Base-by-base conservation (phyloP, 2,329 filamentous ascomycete genomes). In the Penicillium fuscoglaucum region DNA sequence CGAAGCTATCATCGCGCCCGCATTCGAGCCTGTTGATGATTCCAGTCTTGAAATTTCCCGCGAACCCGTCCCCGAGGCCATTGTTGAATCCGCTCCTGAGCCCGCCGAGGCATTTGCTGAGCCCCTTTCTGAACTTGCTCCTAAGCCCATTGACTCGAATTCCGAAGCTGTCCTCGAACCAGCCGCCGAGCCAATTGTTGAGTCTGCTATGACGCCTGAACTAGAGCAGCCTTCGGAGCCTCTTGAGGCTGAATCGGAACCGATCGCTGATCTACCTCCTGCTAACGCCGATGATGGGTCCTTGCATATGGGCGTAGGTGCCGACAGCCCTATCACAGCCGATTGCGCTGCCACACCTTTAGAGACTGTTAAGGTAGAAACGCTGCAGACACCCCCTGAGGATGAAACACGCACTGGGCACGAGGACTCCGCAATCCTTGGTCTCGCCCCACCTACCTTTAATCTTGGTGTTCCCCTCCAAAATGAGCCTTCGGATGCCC, bases 391-490 rank as follows among this genome's bases (percentile, higher is more conserved):
- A 29, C 35, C 59, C 45, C 57, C 61, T 55, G 62, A 66, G 52
- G 57, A 64, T 67, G 68, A 72, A 72, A 68, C 66, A 52, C 58
- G 60, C 53, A 47, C 59, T 53, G 61, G 63, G 51, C 56, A 64
- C 51, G 57, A 57, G 53, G 68, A 66, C 61, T 66, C 70, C 61
- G 61, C 61, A 60, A 64, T 58, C 44, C 57, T 61, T 61, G 58
- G 48, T 61, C 63, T 68, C 65, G 64, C 66, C 62, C 67, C 67
- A 63, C 60, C 71, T 70, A 72, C 70, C 64, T 70, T 65, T 62
- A 60, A 58, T 58, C 52, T 63, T 55, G 62, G 69, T 52, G 67
- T 66, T 59, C 69, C 71, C 70, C 71, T 63, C 60, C 57, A 63
- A 63, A 62, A 59, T 54, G 60, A 67, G 54, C 61, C 65, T 60